Base-by-base conservation (phyloP, 768 basidiomycete species). In the Kwoniella dendrophila region DNA sequence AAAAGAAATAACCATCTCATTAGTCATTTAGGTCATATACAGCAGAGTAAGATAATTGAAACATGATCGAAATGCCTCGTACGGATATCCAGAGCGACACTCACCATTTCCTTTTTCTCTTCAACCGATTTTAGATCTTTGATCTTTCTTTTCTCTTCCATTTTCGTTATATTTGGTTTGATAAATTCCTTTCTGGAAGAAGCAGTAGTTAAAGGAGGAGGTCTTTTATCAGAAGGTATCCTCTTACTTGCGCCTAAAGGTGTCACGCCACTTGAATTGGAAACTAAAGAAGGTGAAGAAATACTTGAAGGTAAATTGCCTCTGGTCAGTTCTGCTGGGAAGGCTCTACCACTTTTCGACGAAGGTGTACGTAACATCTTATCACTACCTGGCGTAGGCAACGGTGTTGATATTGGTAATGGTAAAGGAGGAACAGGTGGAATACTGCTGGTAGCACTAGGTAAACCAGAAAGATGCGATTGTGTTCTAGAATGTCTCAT, bases 41-140 rank as follows among this genome's bases (percentile, higher is more conserved):
- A 6, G 30, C 10, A 24, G n/a, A 45, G 10, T n/a, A n/a, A n/a
- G n/a, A n/a, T n/a, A n/a, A n/a, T n/a, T n/a, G n/a, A n/a, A n/a
- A n/a, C n/a, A n/a, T n/a, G n/a, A n/a, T n/a, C n/a, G n/a, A n/a
- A n/a, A n/a, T n/a, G n/a, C n/a, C n/a, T n/a, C n/a, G n/a, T n/a
- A n/a, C n/a, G n/a, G n/a, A n/a, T n/a, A n/a, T n/a, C n/a, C n/a
- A n/a, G 22, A 34, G 34, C n/a, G 18, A 22, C 5, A 71, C 72
- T 73, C 62, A 73, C 72, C 64, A 75, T 40, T 36, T 67, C 64
- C 59, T 75, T 75, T 63, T 75, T 75, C 52, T 75, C 71, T 38
- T 73, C 68, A 1, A 75, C 74, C 5, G 60, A 65, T 32, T 58
- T 59, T 18, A 69, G 63, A 33, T 32, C 58, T 40, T 66, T 59